Base-by-base conservation (phyloP, 345 rosid genomes). In the Theobroma cacao region DNA sequence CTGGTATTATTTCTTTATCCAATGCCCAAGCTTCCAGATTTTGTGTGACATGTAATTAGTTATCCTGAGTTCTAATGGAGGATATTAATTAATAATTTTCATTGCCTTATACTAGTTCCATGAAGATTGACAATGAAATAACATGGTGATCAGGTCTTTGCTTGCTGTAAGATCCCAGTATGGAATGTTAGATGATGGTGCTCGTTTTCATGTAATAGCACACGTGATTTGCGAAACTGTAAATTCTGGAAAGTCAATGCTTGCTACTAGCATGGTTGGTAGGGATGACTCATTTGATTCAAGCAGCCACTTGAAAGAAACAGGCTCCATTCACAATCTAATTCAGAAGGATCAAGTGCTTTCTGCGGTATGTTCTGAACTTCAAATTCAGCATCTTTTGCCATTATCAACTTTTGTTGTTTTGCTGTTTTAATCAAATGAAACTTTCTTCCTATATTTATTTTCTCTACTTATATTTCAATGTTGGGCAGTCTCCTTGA, bases 171-270 rank as follows among this genome's bases (percentile, higher is more conserved):
- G 95, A 85, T 90, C 94, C 68, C 90, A 89, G 79, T 95, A 87
- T 84, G 95, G 94, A 79, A 82, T 76, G 80, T 82, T 92, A 74
- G 95, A 95, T 79, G 96, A 91, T 62, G 98, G 98, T 77, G 91
- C 95, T 82, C 92, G 98, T 75, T 90, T 91, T 80, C 98, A 95
- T 91, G 92, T 95, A 36, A 87, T 95, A 74, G 89, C 98, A 0
- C 98, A 92, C 75, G 84, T 95, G 86, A 92, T 95, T 78, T 94
- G 97, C 74, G 98, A 95, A 86, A 92, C 95, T 40, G 91, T 95
- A 73, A 90, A 77, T 76, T 90, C 88, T 74, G 98, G 98, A 70
- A 95, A 95, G 82, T 87, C 91, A 64, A 85, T 93, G 81, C 91
- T 95, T 85, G 97, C 90, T 64, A 84, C 88, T 82, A 85, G 90